These are phyloP conservation scores for Epichloe sylvatica DNA, from an alignment of 2,329 filamentous ascomycete species.

Conservation along the genomic window DNA sequence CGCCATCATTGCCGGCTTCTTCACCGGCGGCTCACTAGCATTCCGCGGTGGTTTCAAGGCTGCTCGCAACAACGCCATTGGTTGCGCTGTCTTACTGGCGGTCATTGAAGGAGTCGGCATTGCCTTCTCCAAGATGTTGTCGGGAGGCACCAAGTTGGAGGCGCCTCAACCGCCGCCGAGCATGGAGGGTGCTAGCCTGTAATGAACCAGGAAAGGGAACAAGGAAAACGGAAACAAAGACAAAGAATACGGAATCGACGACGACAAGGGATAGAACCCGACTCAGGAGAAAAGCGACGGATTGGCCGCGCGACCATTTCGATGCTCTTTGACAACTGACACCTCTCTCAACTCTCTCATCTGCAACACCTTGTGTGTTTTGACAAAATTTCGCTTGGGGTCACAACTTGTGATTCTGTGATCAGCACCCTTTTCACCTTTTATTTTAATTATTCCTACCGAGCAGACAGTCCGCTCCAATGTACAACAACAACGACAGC, in stretches of 20 bases:
- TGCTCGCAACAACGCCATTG: constrained; percentile 88
- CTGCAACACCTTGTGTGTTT: not conserved
- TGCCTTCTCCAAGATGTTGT: constrained; percentile 87
- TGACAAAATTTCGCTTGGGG: not conserved
- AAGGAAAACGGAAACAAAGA: not conserved
- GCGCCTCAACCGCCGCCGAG: constrained; percentile 25
- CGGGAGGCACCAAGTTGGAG: constrained; percentile 74
- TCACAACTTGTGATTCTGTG: constrained; percentile 11
- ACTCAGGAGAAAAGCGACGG: not conserved
- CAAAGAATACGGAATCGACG: not conserved
- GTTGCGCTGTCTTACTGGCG: constrained; percentile 82
- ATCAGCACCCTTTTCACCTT: not conserved
- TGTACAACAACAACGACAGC: not conserved
- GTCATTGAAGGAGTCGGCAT: constrained; percentile 98
- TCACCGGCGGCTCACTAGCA: constrained; percentile 84
- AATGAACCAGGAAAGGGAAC: constrained; percentile 5
- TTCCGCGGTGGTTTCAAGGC: constrained; percentile 85
- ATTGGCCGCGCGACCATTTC: not conserved
- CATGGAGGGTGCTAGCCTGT: constrained; percentile 16
- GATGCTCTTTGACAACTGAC: not conserved
- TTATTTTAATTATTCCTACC: not conserved
- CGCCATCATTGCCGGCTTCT: constrained; percentile 93
- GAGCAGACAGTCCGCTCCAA: not conserved
- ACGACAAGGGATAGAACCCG: not conserved
- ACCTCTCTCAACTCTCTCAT: constrained; percentile 1